These are phyloP conservation scores for Solanum chacoense DNA, from an alignment of 305 asterid genomes.

Conservation along the genomic window DNA sequence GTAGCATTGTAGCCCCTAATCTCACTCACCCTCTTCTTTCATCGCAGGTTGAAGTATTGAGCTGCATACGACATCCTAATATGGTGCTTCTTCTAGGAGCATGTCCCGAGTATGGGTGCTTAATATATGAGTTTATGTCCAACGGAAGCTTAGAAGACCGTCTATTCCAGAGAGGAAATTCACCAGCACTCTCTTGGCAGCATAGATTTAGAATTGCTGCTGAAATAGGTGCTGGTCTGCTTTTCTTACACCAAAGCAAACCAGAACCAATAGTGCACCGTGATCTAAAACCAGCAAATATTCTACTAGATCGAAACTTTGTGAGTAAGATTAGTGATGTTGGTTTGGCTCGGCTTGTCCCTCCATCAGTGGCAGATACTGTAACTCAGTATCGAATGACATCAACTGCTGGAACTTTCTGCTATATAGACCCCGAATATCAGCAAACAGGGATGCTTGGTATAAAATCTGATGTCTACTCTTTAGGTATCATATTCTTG, in stretches of 20 bases:
- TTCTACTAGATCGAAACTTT: slow-evolving; percentile 29
- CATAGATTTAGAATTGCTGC: slow-evolving; percentile 32
- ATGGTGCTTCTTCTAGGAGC: slow-evolving; percentile 49
- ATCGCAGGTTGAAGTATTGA: slow-evolving; percentile 32
- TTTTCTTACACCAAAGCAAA: slow-evolving; percentile 39
- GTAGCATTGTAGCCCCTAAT: not conserved
- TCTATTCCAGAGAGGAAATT: slow-evolving; percentile 21
- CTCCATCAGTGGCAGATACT: slow-evolving; percentile 32
- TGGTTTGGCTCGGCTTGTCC: slow-evolving; percentile 45
- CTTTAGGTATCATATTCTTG: slow-evolving; percentile 34
- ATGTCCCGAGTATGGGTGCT: slow-evolving; percentile 44
- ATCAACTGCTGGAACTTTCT: slow-evolving; percentile 41
- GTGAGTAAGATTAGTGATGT: slow-evolving; percentile 41
- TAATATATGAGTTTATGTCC: slow-evolving; percentile 37
- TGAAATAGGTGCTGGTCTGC: slow-evolving; percentile 30
- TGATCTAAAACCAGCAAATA: slow-evolving; percentile 37
- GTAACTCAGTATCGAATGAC: slow-evolving; percentile 43
- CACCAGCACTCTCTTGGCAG: slow-evolving; percentile 35
- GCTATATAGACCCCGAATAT: slow-evolving; percentile 45
- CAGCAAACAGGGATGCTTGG: slow-evolving; percentile 46
- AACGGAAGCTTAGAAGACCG: slow-evolving; percentile 45
- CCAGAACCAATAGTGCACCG: slow-evolving; percentile 50
- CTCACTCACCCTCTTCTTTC: not conserved
- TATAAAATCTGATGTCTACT: slow-evolving; percentile 34
- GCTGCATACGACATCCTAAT: slow-evolving; percentile 42